phyloP scores from a whole-genome alignment of 169 alveolate genomes.

The Eimeria acervulina region DNA sequence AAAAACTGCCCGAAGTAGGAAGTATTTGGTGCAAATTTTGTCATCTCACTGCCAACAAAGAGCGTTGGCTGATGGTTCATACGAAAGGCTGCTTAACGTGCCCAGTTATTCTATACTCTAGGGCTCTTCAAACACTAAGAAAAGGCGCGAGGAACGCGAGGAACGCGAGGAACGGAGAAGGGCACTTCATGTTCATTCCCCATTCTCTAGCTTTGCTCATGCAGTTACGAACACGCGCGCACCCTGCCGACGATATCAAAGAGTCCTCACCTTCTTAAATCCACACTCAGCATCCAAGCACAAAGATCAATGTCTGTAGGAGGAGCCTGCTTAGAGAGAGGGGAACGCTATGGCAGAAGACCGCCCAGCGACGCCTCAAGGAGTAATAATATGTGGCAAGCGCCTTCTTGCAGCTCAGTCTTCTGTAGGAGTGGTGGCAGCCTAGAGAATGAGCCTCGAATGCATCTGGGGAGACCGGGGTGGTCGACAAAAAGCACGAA shows the following conservation, averaged over 20 bases:
- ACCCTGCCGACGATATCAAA: background rate
- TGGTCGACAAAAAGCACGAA: background rate
- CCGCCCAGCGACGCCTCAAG: background rate
- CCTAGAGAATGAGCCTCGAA: background rate
- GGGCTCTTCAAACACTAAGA: background rate
- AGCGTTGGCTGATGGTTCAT: slow-evolving; percentile 6
- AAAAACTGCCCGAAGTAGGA: too few relatives aligned
- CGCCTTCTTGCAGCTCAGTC: background rate
- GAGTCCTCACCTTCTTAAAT: background rate
- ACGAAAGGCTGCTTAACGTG: background rate
- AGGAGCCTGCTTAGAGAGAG: background rate
- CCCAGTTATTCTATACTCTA: background rate
- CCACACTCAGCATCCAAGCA: background rate
- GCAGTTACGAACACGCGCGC: background rate
- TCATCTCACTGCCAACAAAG: background rate
- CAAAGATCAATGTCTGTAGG: background rate
- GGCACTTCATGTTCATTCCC: background rate
- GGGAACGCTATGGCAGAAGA: background rate
- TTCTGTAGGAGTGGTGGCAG: background rate
- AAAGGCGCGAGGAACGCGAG: background rate
- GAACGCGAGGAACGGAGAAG: background rate
- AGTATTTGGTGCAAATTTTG: background rate
- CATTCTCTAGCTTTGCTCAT: background rate
- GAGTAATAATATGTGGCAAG: background rate
- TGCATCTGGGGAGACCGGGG: background rate